Evolutionary conservation across 225 moss, liverwort and hornwort species (phyloP), one percentile per base, ranked within the genome.

Genomic region (Ulota crispa): DNA sequence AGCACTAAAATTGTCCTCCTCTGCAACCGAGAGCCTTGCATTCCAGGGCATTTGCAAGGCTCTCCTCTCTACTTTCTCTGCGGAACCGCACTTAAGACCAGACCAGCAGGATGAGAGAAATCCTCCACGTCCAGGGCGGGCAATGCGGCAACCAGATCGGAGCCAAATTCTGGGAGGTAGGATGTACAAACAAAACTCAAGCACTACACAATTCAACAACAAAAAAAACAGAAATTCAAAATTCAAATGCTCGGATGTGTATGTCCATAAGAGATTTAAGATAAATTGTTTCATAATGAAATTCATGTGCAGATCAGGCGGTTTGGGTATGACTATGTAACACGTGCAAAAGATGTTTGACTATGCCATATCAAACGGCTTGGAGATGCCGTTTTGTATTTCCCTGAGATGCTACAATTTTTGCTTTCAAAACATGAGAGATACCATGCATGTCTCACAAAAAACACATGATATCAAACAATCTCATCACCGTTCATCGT

Each of bases 131-230:
- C 53, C 90, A 88, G 18, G 90, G 85, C 26, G 90, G 87, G n/a
- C 90, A 90, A 39, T 90, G 90, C 54, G 90, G 90, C 81, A 90
- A 90, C 68, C 87, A 88, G 41, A 90, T 90, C 9, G 90, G 90
- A 36, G 90, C 90, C 56, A 90, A 90, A 56, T 90, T 90, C 24
- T 90, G 90, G 90, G 90, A 90, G 87, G 89, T 89, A 88, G 56
- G 62, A 24, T 68, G 30, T 32, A 41, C 26, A 64, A 16, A 31
- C 63, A 73, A 39, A 78, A 57, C 39, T 60, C 15, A 61, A 69
- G 47, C 27, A 43, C 15, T 7, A 20, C 0, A 26, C 0, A 26
- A 31, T 19, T 66, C 18, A 32, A 67, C 12, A 12, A 4, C 0
- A 23, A 15, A 2, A 0, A 1, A 4, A 21, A n/a, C 4, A 0